Base-by-base conservation (phyloP, 148 eudicot species). In the Chenopodium formosanum region DNA sequence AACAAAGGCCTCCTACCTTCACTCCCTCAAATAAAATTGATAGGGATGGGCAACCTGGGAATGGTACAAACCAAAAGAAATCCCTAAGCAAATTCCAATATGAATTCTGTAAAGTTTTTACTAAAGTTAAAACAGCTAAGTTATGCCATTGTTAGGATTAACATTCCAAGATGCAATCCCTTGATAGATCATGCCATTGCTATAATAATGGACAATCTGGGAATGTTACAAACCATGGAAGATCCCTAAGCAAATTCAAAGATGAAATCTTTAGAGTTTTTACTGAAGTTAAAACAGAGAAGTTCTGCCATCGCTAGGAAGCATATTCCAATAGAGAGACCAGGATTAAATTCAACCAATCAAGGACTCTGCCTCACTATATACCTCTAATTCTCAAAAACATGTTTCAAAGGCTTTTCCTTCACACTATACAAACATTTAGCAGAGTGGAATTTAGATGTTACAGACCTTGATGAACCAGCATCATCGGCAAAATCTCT, bases 381-480 rank as follows among this genome's bases (percentile, higher is more conserved):
- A 56, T 56, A 56, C 17, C 62, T 46, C 66, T 23, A 9, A 44
- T 40, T 40, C 29, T 76, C 47, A 63, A 56, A 25, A 70, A 71
- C 7, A 58, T 2, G 46, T 58, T 44, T 19, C 58, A 53, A 11
- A 80, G 77, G 73, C 29, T 65, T 50, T 48, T 74, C 44, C 66
- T 27, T 25, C 52, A 67, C 47, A 60, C 46, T 17, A 69, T 74
- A 67, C 60, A 29, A 22, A 47, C 46, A n/a, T 23, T 48, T 60
- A 76, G 71, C 73, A n/a, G 76, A 31, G 58, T 19, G 37, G 56
- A 66, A 68, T 37, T 32, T 58, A 73, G 70, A 25, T 75, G 74
- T 67, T 19, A 77, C 53, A 40, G 74, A 96, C 99, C 99, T 94
- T 86, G 98, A 91, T 86, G 97, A 77, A 81, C 88, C 88, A 72